Base-by-base conservation (phyloP, 148 eudicot species). In the Chenopodium suecicum region DNA sequence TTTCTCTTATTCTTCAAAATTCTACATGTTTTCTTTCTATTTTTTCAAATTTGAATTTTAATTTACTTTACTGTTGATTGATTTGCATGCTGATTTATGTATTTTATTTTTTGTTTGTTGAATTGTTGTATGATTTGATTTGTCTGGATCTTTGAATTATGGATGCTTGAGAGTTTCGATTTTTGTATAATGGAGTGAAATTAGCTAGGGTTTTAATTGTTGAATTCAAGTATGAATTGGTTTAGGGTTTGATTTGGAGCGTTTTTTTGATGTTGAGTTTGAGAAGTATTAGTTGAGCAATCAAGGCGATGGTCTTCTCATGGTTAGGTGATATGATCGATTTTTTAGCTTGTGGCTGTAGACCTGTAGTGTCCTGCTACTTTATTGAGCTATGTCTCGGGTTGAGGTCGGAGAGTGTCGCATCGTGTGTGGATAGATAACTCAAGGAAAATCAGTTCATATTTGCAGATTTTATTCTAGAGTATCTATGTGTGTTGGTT, bases 61-160 rank as follows among this genome's bases (percentile, higher is more conserved):
- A 69, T 78, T 46, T 76, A 16, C 41, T 70, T 32, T 9, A 34
- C 16, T 44, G 74, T 8, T 71, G 75, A 79, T 73, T 23, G 46
- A 58, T 72, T 47, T 27, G 44, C 12, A 3, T 62, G 60, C 4
- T 54, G 60, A 32, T 31, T 8, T 47, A 52, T 52, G 58, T 0
- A 11, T 13, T 14, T 50, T 9, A 8, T 27, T 4, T 79, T 70
- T 79, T 22, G 56, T 71, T 41, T 32, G 27, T 16, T 81, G n/a
- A 52, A 66, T 32, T 47, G 62, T 23, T 74, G 0, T 13, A 7
- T 74, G 76, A 47, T 74, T 74, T 74, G 62, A 50, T 74, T 25
- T 48, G 0, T 22, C n/a, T 47, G 56, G 16, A 73, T 46, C 58
- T 3, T 23, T 73, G 9, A n/a, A 11, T 44, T 2, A n/a, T 2